Conservation (phyloP, 1,284 basidiomycete genomes). For the Rhizoctonia solani region DNA sequence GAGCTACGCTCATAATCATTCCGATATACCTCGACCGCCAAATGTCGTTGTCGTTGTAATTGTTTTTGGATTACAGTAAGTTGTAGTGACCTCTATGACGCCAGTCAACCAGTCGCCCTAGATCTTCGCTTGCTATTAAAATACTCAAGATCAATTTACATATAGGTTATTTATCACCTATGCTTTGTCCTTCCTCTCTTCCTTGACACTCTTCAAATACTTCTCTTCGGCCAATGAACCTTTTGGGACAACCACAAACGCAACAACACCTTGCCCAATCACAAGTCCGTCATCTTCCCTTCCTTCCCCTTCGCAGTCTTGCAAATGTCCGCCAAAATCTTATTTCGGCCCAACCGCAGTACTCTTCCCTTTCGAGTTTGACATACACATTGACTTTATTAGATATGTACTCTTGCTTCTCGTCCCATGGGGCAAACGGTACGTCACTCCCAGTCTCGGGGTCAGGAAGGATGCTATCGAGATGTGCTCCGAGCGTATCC, state of each 20-base stretch:
- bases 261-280: conserved; percentile 26
- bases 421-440: conserved; percentile 67
- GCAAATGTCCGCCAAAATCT: conserved; percentile 61
- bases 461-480: conserved; percentile 80
- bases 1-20: too few relatives aligned
- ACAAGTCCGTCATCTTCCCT: conserved; percentile 16
- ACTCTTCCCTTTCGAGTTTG: conserved; percentile 75
- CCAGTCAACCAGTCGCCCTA: too few relatives aligned
- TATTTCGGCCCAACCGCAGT: conserved; percentile 87
- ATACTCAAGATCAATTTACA: too few relatives aligned
- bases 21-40: too few relatives aligned
- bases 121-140: too few relatives aligned
- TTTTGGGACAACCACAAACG: conserved; percentile 21
- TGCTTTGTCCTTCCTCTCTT: not conserved
- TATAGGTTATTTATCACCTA: too few relatives aligned
- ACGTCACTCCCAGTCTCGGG: conserved; percentile 57
- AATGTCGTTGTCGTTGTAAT: too few relatives aligned
- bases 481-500: conserved; percentile 78
- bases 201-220: conserved; percentile 26
- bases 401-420: conserved; percentile 68
- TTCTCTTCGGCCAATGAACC: conserved; percentile 11
- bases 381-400: conserved; percentile 80
- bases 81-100: too few relatives aligned
- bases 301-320: conserved; percentile 14
- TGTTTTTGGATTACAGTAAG: too few relatives aligned